phyloP scores from a whole-genome alignment of 345 rosid species.

The Trapa bicornis region DNA sequence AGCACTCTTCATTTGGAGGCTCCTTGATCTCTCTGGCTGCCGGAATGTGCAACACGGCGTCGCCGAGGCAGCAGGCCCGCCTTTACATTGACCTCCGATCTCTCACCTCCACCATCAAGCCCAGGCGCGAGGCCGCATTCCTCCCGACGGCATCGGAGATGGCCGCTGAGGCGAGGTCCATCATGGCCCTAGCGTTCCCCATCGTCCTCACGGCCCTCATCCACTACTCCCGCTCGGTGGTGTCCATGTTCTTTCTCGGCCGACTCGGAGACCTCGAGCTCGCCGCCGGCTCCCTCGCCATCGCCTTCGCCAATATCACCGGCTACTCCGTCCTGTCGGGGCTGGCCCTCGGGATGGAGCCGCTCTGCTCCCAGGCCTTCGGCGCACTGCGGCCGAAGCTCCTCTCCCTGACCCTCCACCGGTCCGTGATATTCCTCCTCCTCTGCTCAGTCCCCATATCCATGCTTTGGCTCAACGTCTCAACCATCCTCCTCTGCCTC shows the following conservation, averaged over 20 bases:
- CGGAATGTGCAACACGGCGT: conserved; percentile 40
- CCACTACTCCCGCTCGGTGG: conserved; percentile 72
- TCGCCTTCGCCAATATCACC: conserved; percentile 87
- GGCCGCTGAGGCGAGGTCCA: conserved; percentile 51
- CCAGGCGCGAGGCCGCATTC: neutral
- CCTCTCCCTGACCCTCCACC: conserved; percentile 73
- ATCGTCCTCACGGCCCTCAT: conserved; percentile 70
- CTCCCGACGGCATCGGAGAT: conserved; percentile 27
- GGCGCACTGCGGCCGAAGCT: conserved; percentile 82
- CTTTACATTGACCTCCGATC: conserved; percentile 32
- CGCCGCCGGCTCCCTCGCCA: conserved; percentile 90
- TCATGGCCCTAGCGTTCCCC: conserved; percentile 64
- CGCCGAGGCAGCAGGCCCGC: conserved; percentile 15
- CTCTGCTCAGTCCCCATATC: conserved; percentile 62
- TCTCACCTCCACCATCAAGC: conserved; percentile 12
- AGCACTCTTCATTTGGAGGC: neutral
- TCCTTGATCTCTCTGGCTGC: neutral
- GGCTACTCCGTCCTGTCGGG: conserved; percentile 99
- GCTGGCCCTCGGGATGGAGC: conserved; percentile 86
- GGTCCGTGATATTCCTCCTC: conserved; percentile 59
- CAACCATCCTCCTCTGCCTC: conserved; percentile 44
- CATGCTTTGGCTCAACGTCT: conserved; percentile 60
- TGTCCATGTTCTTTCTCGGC: conserved; percentile 90
- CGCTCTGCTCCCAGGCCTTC: conserved; percentile 88
- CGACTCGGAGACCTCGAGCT: conserved; percentile 70